Base-by-base conservation (phyloP, 495 filamentous ascomycete species). In the Saxophila tyrrhenica region DNA sequence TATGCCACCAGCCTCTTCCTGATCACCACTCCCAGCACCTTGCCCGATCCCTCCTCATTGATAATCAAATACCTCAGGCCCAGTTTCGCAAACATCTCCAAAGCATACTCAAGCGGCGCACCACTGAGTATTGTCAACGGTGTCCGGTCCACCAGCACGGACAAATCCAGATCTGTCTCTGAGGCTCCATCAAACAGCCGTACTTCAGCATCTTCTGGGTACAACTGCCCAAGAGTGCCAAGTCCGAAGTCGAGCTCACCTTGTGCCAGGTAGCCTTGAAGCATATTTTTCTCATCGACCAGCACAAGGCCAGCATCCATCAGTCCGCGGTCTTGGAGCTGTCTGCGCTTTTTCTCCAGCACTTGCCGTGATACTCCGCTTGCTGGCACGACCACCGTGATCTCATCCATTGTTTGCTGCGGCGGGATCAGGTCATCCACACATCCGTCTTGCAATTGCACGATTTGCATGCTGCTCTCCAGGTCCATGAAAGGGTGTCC, bases 11-110 rank as follows among this genome's bases (percentile, higher is more conserved):
- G 47, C 39, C 68, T 48, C 62, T 71, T 70, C 64, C 70, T 71
- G 52, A 69, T 69, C 11, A 71, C 50, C 35, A 70, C 67, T 0
- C 67, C 68, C 11, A 67, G 57, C 39, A 71, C 25, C 58, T 46
- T 58, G 17, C 62, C 62, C 22, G 64, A 69, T 21, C 72, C 70
- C 56, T 76, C 72, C 51, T 74, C 73, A 24, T 71, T 69, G 17
- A 79, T 65, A 59, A 73, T 72, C 25, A 79, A 44, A 67, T 78
- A 65, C 54, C 76, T 63, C 57, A 80, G 50, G 0, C 77, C 77
- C 43, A 80, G 57, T 60, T 75, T 78, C 15, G 72, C 73, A 70
- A 80, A 80, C 71, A 79, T 74, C 67, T 79, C 76, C 21, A 78
- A 72, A 10, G 69, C 72, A 64, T 77, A 78, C 62, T 80, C 77